Evolutionary conservation across 139 green algal genomes (phyloP).

Genomic region (Coelastrella sp.): DNA sequence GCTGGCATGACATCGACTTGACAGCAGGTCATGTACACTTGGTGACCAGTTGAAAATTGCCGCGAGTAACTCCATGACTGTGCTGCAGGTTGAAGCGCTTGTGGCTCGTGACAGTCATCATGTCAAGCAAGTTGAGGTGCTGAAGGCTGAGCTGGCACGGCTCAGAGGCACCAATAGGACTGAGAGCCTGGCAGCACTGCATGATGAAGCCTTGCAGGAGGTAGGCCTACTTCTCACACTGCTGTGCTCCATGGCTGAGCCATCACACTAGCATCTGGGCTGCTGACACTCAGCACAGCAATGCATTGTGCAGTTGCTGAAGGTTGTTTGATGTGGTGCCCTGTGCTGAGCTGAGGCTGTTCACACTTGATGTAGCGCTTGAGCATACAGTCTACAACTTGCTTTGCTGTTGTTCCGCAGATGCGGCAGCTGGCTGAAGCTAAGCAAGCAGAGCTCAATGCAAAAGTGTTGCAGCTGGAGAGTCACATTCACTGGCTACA

Average conservation of each 20-base stretch:
- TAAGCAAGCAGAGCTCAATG: conserved; percentile 82
- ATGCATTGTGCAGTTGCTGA: no score
- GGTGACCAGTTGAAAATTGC: no score
- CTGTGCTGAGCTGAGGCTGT: no score
- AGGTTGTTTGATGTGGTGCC: no score
- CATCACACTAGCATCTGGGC: no score
- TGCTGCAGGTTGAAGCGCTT: conserved; percentile 42
- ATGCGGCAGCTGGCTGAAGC: conserved; percentile 84
- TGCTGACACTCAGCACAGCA: no score
- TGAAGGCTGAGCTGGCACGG: conserved; percentile 20
- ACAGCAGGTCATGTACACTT: neutral
- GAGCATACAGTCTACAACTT: no score
- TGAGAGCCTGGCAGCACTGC: conserved; percentile 8
- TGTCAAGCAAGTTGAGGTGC: conserved; percentile 34
- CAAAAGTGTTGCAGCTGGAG: conserved; percentile 64
- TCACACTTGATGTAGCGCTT: no score
- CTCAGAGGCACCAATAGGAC: conserved; percentile 11
- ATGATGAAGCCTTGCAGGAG: conserved; percentile 60
- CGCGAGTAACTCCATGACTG: no score
- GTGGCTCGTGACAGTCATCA: conserved; percentile 23
- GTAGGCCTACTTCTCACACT: conserved; percentile 28
- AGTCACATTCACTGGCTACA: conserved; percentile 72
- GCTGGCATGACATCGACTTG: neutral
- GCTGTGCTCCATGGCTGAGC: neutral
- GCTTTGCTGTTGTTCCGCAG: no score